These are phyloP conservation scores for Castanea sativa DNA, from an alignment of 306 rosid species.

Conservation along the genomic window DNA sequence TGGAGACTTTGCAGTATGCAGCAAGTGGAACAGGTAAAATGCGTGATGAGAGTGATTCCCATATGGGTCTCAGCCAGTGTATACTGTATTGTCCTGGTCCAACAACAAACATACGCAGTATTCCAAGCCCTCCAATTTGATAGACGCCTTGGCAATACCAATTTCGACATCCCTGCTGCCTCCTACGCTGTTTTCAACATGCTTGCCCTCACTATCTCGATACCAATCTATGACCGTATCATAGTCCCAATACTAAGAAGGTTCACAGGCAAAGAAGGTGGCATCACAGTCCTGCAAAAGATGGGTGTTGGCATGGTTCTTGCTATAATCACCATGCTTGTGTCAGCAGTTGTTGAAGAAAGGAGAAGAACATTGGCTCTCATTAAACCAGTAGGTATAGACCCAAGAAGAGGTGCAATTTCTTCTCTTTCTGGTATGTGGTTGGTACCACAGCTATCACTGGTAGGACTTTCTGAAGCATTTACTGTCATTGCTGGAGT, in stretches of 20 bases:
- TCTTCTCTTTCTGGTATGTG: slow-evolving; percentile 73
- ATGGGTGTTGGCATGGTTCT: slow-evolving; percentile 68
- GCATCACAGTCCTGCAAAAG: slow-evolving; percentile 76
- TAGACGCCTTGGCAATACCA: slow-evolving; percentile 43
- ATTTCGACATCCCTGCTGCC: slow-evolving; percentile 69
- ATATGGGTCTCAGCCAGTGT: slow-evolving; percentile 53
- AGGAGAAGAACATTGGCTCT: slow-evolving; percentile 50
- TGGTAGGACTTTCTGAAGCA: slow-evolving; percentile 60
- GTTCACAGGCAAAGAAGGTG: slow-evolving; percentile 56
- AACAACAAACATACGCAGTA: slow-evolving; percentile 55
- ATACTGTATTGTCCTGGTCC: slow-evolving; percentile 39
- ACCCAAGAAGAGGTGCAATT: slow-evolving; percentile 60
- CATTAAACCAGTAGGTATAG: slow-evolving; percentile 46
- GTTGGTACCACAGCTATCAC: slow-evolving; percentile 63
- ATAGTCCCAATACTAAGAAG: slow-evolving; percentile 53
- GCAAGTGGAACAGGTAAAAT: slow-evolving; percentile 87
- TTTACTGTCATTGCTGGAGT: slow-evolving; percentile 57
- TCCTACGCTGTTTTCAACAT: slow-evolving; percentile 55
- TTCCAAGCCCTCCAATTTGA: slow-evolving; percentile 88
- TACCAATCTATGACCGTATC: slow-evolving; percentile 68
- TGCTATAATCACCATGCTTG: slow-evolving; percentile 37
- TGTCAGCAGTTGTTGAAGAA: slow-evolving; percentile 55
- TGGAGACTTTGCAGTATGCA: slow-evolving; percentile 76
- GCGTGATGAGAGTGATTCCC: slow-evolving; percentile 68
- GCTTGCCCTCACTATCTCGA: slow-evolving; percentile 58